Base-by-base conservation (phyloP, 2,329 filamentous ascomycete genomes). In the Colletotrichum musicola region DNA sequence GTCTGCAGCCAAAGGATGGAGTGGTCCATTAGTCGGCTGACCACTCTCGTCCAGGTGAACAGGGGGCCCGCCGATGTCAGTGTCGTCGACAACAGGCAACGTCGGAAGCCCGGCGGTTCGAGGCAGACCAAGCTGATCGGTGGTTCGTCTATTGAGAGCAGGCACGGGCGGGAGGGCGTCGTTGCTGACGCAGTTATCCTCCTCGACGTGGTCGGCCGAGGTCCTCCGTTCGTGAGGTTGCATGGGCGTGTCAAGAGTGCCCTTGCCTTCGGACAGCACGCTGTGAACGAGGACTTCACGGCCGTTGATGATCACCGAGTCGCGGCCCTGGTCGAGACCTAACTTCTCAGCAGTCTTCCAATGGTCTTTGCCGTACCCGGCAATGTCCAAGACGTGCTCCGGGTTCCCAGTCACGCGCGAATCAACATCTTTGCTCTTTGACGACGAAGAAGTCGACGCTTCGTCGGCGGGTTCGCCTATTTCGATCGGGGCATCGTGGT, bases 41-140 rank as follows among this genome's bases (percentile, higher is more conserved):
- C 86, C 87, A 16, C 81, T 81, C 35, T 84, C 81, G 58, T 89
- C 88, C 38, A 83, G 81, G 63, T 85, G 85, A 22, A 89, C 78
- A n/a, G 89, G 84, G 20, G 93, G 92, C 0, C 92, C 93, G 38
- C 92, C 92, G 75, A 94, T 95, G 75, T 97, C 94, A 5, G 90
- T 92, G 74, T 97, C 95, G 73, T 95, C 93, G 14, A 85, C 83
- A 3, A 86, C 76, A 4, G 93, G 93, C 4, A 96, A 82, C 3
- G 90, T 84, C 14, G 93, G 91, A 10, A 95, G 83, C 75, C 93
- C 91, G 27, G 89, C 92, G 9, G 91, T 83, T 55, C 89, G 86
- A 13, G 90, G 86, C n/a, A 94, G 81, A 0, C 90, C 92, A 7
- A 93, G 81, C 72, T 90, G 87, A n/a, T 87, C 83, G 1, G 90